Conservation (phyloP, 148 eudicot genomes). For the Tetragonia tetragonoides region DNA sequence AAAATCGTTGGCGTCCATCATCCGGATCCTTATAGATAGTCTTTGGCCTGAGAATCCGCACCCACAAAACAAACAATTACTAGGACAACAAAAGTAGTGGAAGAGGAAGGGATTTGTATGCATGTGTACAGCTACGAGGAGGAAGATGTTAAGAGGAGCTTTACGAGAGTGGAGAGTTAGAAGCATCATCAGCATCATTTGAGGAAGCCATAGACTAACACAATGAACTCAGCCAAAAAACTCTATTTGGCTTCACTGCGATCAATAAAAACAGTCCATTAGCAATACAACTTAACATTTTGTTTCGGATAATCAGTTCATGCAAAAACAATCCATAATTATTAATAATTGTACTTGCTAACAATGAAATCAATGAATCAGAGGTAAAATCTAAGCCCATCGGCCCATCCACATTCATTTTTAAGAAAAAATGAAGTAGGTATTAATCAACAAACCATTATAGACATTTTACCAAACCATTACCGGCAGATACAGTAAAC, state of each 20-base stretch:
- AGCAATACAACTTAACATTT: background rate
- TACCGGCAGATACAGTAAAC: no score
- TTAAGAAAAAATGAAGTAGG: no score
- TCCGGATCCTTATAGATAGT: slow-evolving; percentile 73
- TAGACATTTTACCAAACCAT: no score
- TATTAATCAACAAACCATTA: no score
- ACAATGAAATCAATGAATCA: no score
- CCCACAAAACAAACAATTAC: background rate
- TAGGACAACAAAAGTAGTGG: background rate
- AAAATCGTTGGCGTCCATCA: slow-evolving; percentile 83
- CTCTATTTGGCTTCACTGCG: slow-evolving; percentile 8
- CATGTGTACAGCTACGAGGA: background rate
- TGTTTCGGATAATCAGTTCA: no score
- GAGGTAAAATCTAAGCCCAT: no score
- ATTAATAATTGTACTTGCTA: no score
- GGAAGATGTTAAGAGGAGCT: background rate
- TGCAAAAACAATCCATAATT: no score
- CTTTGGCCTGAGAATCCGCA: slow-evolving; percentile 45
- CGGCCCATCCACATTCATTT: no score
- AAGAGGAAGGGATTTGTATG: background rate
- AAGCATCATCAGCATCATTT: slow-evolving; percentile 12
- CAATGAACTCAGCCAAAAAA: background rate
- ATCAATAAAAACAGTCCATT: background rate
- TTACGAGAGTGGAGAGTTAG: slow-evolving; percentile 15
- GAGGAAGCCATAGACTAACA: slow-evolving; percentile 16